Conservation (phyloP, 768 basidiomycete genomes). For the Hygrophorus russula region DNA sequence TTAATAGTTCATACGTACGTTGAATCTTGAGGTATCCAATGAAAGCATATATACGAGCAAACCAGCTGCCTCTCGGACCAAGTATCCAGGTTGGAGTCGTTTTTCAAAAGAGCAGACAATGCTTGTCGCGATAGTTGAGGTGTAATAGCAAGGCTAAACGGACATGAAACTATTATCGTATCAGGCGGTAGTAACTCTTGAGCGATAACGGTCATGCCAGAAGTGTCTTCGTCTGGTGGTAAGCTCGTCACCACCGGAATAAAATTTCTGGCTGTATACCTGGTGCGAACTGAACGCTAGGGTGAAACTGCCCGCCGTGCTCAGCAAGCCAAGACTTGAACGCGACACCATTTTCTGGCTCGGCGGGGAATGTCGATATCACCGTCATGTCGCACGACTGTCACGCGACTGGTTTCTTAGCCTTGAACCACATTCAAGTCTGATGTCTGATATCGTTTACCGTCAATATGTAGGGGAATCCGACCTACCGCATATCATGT, state of each 20-base stretch:
- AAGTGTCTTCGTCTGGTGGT: conserved; percentile 19
- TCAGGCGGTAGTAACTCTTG: conserved; percentile 34
- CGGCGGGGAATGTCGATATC: not conserved
- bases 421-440: too few species aligned
- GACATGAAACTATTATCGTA: conserved; percentile 51
- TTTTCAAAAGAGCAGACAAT: conserved; percentile 23
- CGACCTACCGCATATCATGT: conserved; percentile 77
- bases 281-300: conserved; percentile 28
- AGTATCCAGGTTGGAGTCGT: conserved; percentile 13
- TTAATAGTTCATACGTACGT: conserved; percentile 15
- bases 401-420: too few species aligned
- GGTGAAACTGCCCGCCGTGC: conserved; percentile 42
- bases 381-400: too few species aligned
- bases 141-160: conserved; percentile 56
- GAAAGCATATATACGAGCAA: conserved; percentile 53
- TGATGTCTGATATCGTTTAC: conserved; percentile 42
- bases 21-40: conserved; percentile 38
- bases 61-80: conserved; percentile 63
- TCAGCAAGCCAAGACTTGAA: conserved; percentile 41
- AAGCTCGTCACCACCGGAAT: not conserved
- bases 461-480: conserved; percentile 66
- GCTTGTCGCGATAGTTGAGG: conserved; percentile 33
- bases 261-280: conserved; percentile 23
- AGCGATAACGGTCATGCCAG: conserved; percentile 44
- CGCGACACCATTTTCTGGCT: not conserved